phyloP scores from a whole-genome alignment of 1,139 yeast species.

The Scheffersomyces insectosa region DNA sequence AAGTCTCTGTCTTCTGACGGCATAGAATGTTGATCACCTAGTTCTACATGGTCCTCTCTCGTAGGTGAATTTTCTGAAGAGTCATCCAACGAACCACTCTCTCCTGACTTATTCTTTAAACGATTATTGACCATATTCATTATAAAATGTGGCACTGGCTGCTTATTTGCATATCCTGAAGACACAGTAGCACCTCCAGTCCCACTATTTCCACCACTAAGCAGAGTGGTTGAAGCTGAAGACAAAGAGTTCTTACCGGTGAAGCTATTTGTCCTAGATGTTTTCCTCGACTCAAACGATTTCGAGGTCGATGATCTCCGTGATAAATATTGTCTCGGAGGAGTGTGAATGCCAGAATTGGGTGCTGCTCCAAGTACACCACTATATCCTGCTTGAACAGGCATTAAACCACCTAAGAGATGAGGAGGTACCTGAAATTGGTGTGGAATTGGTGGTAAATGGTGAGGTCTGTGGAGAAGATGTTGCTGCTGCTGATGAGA shows the following conservation, averaged over 20 bases:
- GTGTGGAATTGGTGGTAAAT: constrained; percentile 1
- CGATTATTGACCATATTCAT: constrained; percentile 25
- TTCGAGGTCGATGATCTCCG: constrained; percentile 10
- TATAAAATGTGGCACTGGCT: constrained; percentile 30
- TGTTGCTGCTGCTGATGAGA: constrained; percentile 1
- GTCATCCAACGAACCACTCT: neutral
- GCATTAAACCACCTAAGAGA: too few relatives aligned
- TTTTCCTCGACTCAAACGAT: constrained; percentile 11
- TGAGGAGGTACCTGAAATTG: neutral
- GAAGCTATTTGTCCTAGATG: constrained; percentile 12
- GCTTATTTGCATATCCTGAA: neutral
- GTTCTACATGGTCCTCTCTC: neutral
- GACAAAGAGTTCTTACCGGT: constrained; percentile 9
- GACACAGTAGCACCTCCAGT: neutral
- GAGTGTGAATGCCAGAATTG: neutral
- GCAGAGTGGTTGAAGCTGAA: constrained; percentile 8
- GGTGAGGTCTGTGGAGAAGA: neutral
- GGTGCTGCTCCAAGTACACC: neutral
- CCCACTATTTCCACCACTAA: neutral
- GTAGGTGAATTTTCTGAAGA: neutral
- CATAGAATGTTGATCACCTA: too few relatives aligned
- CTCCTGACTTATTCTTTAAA: neutral
- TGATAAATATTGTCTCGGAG: constrained; percentile 3
- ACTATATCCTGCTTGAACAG: too few relatives aligned
- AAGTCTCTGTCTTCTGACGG: neutral